Percentiles rank a stretch among this genome's conserved stretches.
phyloP scores from a whole-genome alignment of 805 yeast genomes.

The Wickerhamomyces bovis region DNA sequence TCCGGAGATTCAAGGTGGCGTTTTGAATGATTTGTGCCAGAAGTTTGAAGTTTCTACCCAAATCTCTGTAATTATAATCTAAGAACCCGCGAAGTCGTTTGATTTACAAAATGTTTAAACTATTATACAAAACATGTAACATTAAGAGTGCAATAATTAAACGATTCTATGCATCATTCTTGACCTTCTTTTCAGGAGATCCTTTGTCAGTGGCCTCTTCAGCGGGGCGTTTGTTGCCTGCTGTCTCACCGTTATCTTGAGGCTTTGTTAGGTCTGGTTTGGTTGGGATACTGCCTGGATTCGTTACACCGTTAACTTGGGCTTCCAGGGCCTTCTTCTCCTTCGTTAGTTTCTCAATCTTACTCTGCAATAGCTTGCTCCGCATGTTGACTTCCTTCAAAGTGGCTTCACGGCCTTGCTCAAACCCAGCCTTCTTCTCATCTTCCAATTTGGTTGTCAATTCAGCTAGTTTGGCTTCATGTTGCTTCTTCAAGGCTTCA shows the following conservation, averaged over 20 bases:
- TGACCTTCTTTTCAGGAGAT: constrained; percentile 27
- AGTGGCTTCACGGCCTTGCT: constrained; percentile 22
- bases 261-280: constrained; percentile 2
- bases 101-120: background rate
- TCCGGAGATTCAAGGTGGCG: too few relatives aligned
- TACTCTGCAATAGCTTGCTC: constrained; percentile 35
- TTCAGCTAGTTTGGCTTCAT: constrained; percentile 26
- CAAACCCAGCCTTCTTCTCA: constrained; percentile 13
- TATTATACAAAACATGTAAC: background rate
- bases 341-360: constrained; percentile 30
- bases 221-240: constrained; percentile 20
- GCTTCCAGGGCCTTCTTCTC: constrained; percentile 33
- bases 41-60: too few relatives aligned
- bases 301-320: constrained; percentile 8
- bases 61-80: too few relatives aligned
- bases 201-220: constrained; percentile 20
- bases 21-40: too few relatives aligned
- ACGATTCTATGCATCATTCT: constrained; percentile 6
- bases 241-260: constrained; percentile 4
- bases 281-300: constrained; percentile 13
- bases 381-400: constrained; percentile 31
- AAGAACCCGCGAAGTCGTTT: background rate
- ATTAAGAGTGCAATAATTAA: background rate
- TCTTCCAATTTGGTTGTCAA: constrained; percentile 26
- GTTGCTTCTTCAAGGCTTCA: constrained; percentile 14